These are phyloP conservation scores for Amphicarpaea edgeworthii DNA, from an alignment of 306 rosid species.

Conservation along the genomic window DNA sequence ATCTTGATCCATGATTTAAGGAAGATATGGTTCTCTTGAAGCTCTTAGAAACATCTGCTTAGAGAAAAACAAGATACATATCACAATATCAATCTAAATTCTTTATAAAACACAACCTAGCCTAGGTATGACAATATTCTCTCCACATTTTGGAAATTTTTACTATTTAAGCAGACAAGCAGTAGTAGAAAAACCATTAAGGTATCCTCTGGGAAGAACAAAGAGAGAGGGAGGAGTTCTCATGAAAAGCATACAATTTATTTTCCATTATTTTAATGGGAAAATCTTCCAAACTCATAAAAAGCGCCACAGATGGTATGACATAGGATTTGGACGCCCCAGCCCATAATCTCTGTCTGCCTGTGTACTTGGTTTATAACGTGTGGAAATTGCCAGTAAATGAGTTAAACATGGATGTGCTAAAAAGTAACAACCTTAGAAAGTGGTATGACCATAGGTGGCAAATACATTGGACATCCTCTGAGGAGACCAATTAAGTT, in stretches of 20 bases:
- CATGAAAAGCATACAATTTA: conserved; percentile 9
- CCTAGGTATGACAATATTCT: conserved; percentile 21
- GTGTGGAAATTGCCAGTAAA: conserved; percentile 8
- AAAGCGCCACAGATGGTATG: not conserved
- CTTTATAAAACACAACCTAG: not conserved
- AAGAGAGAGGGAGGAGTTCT: not conserved
- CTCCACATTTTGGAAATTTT: conserved; percentile 35
- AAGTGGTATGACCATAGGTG: conserved; percentile 14
- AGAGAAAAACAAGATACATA: conserved; percentile 40
- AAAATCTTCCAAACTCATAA: conserved; percentile 3
- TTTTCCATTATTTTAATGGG: conserved; percentile 35
- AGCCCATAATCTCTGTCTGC: not conserved
- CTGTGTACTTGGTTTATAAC: conserved; percentile 18
- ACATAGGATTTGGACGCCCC: not conserved
- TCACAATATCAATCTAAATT: conserved; percentile 40
- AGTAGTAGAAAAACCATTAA: conserved; percentile 34
- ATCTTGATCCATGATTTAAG: conserved; percentile 65
- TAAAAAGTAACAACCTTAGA: conserved; percentile 10
- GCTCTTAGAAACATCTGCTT: conserved; percentile 64
- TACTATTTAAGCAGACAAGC: conserved; percentile 9
- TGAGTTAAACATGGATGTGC: conserved; percentile 22
- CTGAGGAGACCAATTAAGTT: conserved; percentile 15
- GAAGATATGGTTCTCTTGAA: conserved; percentile 55
- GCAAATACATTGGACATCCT: not conserved
- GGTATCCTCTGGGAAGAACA: not conserved